Evolutionary conservation across 345 rosid genomes (phyloP).

Genomic region (Clausena lansium): DNA sequence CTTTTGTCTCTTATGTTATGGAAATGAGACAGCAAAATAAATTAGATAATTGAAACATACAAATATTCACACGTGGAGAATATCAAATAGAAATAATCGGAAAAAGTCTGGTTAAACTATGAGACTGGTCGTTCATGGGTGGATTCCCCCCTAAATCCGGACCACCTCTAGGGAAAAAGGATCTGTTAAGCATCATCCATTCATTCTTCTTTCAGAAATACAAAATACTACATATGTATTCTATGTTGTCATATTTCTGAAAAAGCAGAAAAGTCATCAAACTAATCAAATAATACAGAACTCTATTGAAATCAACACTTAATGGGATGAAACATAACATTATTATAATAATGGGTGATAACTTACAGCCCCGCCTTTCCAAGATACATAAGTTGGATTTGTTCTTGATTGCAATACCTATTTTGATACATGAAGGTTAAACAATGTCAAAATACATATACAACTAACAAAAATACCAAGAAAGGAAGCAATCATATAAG

Average conservation of each 20-base stretch:
- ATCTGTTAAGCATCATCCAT: background rate
- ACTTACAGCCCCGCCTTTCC: slow-evolving; percentile 96
- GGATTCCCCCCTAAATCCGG: no score
- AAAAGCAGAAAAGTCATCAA: background rate
- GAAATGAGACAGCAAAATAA: background rate
- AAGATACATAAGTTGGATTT: slow-evolving; percentile 57
- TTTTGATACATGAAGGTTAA: slow-evolving; percentile 8
- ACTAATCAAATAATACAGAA: background rate
- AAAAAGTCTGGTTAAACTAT: background rate
- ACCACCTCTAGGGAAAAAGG: no score
- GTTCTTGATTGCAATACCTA: slow-evolving; percentile 82
- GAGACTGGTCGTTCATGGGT: no score
- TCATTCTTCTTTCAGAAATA: background rate
- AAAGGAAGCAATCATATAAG: background rate
- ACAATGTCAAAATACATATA: slow-evolving; percentile 24
- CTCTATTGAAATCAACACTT: background rate
- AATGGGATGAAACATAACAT: background rate
- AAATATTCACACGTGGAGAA: background rate
- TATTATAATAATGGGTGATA: background rate
- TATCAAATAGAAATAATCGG: background rate
- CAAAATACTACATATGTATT: background rate
- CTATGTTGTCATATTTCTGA: background rate
- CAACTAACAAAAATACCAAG: background rate
- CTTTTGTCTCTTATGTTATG: background rate
- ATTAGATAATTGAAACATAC: no score